Conservation (phyloP, 2,329 filamentous ascomycete genomes). For the Fusarium stilboides region DNA sequence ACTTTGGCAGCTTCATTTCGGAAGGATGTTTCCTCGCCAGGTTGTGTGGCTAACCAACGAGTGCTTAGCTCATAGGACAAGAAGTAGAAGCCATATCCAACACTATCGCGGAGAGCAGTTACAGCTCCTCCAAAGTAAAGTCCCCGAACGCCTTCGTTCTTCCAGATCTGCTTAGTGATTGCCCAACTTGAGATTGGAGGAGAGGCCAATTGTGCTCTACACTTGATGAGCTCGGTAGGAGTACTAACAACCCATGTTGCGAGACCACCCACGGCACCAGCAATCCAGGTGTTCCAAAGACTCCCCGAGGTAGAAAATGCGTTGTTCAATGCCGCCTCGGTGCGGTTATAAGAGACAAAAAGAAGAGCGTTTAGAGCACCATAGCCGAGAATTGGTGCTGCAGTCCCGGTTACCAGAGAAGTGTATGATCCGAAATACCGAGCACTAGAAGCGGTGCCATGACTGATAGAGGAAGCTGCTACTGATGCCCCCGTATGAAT, state of each 20-base stretch:
- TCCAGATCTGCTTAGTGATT: slow-evolving; percentile 74
- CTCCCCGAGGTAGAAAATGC: slow-evolving; percentile 58
- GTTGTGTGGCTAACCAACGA: slow-evolving; percentile 60
- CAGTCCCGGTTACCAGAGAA: slow-evolving; percentile 74
- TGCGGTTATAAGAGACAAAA: slow-evolving; percentile 91
- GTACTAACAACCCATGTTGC: slow-evolving; percentile 89
- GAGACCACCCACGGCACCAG: slow-evolving; percentile 85
- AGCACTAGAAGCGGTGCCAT: slow-evolving; percentile 18
- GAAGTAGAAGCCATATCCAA: slow-evolving; percentile 99
- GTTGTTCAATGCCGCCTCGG: slow-evolving; percentile 73
- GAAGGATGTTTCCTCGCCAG: slow-evolving; percentile 43
- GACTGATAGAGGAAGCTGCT: slow-evolving; percentile 18
- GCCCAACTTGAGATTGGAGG: slow-evolving; percentile 70
- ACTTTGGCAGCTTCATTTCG: slow-evolving; percentile 72
- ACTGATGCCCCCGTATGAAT: slow-evolving; percentile 18
- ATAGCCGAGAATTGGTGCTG: slow-evolving; percentile 90
- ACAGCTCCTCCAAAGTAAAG: slow-evolving; percentile 86
- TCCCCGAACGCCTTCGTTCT: slow-evolving; percentile 73
- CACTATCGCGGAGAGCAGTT: slow-evolving; percentile 85
- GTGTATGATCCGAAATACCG: slow-evolving; percentile 50
- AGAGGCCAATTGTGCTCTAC: slow-evolving; percentile 79
- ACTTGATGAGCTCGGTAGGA: slow-evolving; percentile 93
- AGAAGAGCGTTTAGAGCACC: slow-evolving; percentile 92
- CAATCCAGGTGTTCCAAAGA: slow-evolving; percentile 80
- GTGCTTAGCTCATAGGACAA: slow-evolving; percentile 89